Conservation (phyloP, 2,329 filamentous ascomycete genomes). For the Microcyclosporella mali region DNA sequence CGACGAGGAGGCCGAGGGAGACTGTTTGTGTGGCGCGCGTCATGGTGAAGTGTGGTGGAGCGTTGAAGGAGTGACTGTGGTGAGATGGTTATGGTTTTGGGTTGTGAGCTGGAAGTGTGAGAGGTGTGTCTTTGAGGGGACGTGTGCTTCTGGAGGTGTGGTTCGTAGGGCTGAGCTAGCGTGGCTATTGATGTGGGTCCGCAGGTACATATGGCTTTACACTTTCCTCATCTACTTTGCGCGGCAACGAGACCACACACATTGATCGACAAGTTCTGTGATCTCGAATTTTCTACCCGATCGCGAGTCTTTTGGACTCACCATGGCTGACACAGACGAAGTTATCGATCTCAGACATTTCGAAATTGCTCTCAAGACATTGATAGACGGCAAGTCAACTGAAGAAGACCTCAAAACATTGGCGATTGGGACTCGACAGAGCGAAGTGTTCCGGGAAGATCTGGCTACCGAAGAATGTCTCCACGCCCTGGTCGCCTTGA, state of each 20-base stretch:
- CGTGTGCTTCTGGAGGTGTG: neutral
- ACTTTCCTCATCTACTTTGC: no score
- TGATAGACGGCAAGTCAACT: neutral
- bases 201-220: no score
- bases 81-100: neutral
- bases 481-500: conserved; percentile 9
- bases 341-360: no score
- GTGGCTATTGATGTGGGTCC: no score
- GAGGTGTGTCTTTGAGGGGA: neutral
- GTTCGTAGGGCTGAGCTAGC: no score
- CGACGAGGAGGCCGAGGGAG: conserved; percentile 77
- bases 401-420: conserved; percentile 12
- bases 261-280: no score
- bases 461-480: conserved; percentile 14
- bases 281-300: no score
- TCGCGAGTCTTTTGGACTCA: no score
- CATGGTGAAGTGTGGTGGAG: conserved; percentile 49
- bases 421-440: conserved; percentile 18
- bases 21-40: conserved; percentile 91
- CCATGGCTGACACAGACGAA: no score
- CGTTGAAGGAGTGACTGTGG: conserved; percentile 12
- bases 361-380: neutral
- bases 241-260: no score
- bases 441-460: conserved; percentile 7
- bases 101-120: neutral